Evolutionary conservation across 306 rosid genomes (phyloP), one percentile per base, ranked within the genome.

Genomic region (Vicia villosa): DNA sequence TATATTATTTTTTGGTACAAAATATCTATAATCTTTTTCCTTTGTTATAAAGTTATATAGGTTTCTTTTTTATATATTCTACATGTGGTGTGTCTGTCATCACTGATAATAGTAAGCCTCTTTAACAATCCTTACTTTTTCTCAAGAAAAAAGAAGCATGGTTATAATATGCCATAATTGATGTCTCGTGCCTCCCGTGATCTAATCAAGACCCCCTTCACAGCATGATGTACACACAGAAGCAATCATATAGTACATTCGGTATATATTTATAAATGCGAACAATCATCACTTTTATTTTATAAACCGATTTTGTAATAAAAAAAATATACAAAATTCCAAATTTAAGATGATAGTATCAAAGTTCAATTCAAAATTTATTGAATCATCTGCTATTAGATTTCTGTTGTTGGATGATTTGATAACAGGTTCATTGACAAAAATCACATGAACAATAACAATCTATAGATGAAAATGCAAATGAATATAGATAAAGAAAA

Each of bases 161-260:
- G 49, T 7, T 40, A 20, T 45, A 57, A 70, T 42, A 34, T 66
- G 73, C 51, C 79, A 86, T 86, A 77, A 79, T 86, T 85, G 88
- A 66, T 83, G 84, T 83, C 80, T 77, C 86, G 81, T 79, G 86
- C 87, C 72, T 73, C 87, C 80, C 81, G 83, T 79, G 80, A 89
- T 73, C 81, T 76, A 76, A 41, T 62, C 84, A 78, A 54, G 47
- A 21, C 46, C 20, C 46, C 57, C 68, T 64, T 28, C 60, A 70
- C 28, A 47, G 63, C 63, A 77, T 69, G 69, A 30, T 58, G 46
- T 70, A 47, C 73, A 78, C 86, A 76, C 80, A 69, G 72, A 57
- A 76, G 57, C 77, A 78, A 71, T 73, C 70, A 75, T 77, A 22
- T n/a, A n/a, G n/a, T n/a, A n/a, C n/a, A n/a, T n/a, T n/a, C n/a